Base-by-base conservation (phyloP, 768 basidiomycete species). In the Chlorophyllum brunneum region DNA sequence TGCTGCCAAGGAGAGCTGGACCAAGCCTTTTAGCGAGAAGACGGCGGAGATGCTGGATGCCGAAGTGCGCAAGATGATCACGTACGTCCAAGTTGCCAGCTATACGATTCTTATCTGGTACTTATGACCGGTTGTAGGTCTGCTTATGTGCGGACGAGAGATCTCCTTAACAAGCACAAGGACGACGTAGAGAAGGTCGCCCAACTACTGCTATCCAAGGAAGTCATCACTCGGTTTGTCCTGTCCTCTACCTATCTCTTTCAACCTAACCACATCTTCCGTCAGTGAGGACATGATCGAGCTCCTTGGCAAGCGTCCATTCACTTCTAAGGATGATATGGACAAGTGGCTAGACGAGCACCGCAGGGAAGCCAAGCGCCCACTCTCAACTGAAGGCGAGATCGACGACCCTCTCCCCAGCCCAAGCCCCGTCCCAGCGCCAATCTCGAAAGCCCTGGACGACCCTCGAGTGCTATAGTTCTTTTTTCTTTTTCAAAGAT, bases 1-100 rank as follows among this genome's bases (percentile, higher is more conserved):
- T 58, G 87, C 85, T 23, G 78, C 89, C 39, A 85, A 85, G 38
- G 93, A 95, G 65, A 75, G 80, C 47, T 95, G 93, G 87, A 91
- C 91, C 47, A 99, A 99, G 67, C 97, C 95, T 4, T 99, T 98
- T 76, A 93, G 91, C 60, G 97, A 99, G 77, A 91, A 89, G 69
- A 98, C 97, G 0, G 92, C 88, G 1, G 90, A 98, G 72, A 88
- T 94, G 78, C 74, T 98, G 13, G 97, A 99, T 63, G 66, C 65
- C 6, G 86, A 94, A 70, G 95, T 98, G 18, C 86, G 92, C 64
- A 94, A 91, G 75, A 97, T 98, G 94, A 94, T 98, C 60, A 87
- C 80, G 51, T 53, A 46, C 16, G 51, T 46, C 9, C 4, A 1
- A n/a, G 4, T 27, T 31, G 10, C n/a, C 2, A 22, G 9, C 5